These are phyloP conservation scores for Mrakia gelida DNA, from an alignment of 768 basidiomycete genomes.

Conservation along the genomic window DNA sequence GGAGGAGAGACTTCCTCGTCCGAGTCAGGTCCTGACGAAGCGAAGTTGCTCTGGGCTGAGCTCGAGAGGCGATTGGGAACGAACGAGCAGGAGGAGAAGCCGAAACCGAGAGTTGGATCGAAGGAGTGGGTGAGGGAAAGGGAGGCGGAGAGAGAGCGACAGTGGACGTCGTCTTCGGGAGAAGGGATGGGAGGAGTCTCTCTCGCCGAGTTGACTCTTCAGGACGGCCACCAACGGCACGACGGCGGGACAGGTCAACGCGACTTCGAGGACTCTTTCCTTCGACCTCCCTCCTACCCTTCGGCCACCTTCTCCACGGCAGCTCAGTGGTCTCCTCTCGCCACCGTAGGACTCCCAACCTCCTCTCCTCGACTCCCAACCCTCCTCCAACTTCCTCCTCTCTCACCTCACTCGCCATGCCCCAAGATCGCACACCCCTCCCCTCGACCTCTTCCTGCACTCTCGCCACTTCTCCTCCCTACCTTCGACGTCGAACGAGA, in stretches of 20 bases:
- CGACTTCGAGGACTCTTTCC: not conserved
- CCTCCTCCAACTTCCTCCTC: not conserved
- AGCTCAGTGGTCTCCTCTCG: not conserved
- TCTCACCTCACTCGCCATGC: not conserved
- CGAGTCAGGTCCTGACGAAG: not conserved
- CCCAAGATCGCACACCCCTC: not conserved
- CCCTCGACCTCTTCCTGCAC: not conserved
- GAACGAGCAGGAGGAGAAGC: not conserved
- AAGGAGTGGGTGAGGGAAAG: not conserved
- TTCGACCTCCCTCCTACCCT: not conserved
- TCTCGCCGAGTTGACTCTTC: not conserved
- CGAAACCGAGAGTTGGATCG: not conserved
- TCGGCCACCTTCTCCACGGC: not conserved
- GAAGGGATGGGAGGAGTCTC: not conserved
- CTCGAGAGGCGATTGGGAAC: not conserved
- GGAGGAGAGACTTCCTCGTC: not conserved
- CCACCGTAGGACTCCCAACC: not conserved
- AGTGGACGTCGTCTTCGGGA: no score
- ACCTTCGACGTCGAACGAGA: not conserved
- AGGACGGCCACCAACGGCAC: not conserved
- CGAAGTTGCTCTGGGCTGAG: slow-evolving; percentile 3
- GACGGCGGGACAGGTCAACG: not conserved
- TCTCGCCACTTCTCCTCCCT: not conserved
- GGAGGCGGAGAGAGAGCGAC: not conserved
- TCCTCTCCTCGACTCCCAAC: not conserved